A percentile compares a stretch with the other conserved stretches of the same genome.
These are phyloP conservation scores for Calophaca sinica DNA, from an alignment of 306 rosid species.

Conservation along the genomic window DNA sequence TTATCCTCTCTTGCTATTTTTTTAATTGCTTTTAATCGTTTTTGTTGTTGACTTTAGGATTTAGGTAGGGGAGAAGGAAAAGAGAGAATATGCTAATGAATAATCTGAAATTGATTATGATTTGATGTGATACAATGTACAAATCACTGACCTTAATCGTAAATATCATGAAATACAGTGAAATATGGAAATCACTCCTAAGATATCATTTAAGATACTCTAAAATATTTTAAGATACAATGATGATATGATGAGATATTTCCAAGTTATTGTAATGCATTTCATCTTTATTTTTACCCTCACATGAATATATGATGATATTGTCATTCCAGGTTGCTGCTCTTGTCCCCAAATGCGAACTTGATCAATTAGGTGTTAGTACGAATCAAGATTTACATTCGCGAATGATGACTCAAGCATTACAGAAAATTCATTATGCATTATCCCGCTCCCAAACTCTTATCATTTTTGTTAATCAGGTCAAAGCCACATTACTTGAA, in stretches of 20 bases:
- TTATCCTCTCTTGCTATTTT: background rate
- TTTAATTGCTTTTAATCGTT: background rate
- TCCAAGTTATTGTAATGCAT: conserved; percentile 17
- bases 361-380: conserved; percentile 62
- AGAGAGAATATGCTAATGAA: conserved; percentile 1
- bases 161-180: background rate
- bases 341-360: conserved; percentile 79
- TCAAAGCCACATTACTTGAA: conserved; percentile 37
- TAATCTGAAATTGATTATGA: conserved; percentile 10
- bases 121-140: background rate
- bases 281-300: conserved; percentile 30
- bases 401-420: conserved; percentile 72
- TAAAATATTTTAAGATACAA: background rate
- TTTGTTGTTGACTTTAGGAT: background rate
- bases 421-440: conserved; percentile 77
- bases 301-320: conserved; percentile 30
- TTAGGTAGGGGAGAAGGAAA: background rate
- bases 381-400: conserved; percentile 58
- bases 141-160: background rate
- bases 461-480: conserved; percentile 82
- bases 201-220: background rate
- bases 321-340: conserved; percentile 82
- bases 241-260: background rate
- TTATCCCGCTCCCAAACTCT: conserved; percentile 69
- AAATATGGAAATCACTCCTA: background rate